Evolutionary conservation across 257 asterid genomes (phyloP), one percentile per base, ranked within the genome.

Genomic region (Scutellaria baicalensis): DNA sequence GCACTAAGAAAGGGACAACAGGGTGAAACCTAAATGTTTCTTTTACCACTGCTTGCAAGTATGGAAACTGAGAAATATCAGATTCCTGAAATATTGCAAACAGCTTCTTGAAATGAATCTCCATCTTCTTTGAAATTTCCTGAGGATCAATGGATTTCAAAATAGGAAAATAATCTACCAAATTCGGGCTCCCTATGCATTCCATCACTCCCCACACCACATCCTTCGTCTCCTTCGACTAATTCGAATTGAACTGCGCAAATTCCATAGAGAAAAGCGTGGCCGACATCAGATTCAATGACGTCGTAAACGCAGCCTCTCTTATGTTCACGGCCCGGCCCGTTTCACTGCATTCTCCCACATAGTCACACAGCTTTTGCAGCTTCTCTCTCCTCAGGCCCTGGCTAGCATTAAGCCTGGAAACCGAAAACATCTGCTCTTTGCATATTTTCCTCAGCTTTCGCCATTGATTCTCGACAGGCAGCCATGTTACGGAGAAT

Each of bases 241-340:
- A 78, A 59, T 76, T 85, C n/a, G 90, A 77, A 10, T 40, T 60
- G 8, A 80, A 79, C 43, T 58, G 73, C 3, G 83, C 85, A 20
- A 89, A 71, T 8, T 87, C 91, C 82, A 51, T 47, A 1, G 95
- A 87, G 54, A 87, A 87, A 57, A 87, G 75, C 2, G 85, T 77
- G 16, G 82, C 69, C 5, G 90, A 85, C 49, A 87, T 39, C 54
- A 84, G 56, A 70, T 85, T 86, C 75, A 84, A 12, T 57, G 83
- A 65, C 44, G 86, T 84, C 10, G 78, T 79, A 17, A 84, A 84
- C 0, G 86, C 86, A 8, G 83, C 81, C 1, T 49, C 69, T 5
- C 85, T 84, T 1, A 84, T 47, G 44, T 81, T 69, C 66, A 89
- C 68, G 8, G 74, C 80, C 64, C 59, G 86, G 0, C 94, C 88